A percentile compares a stretch with the other conserved stretches of the same genome.
Evolutionary conservation across 305 asterid species (phyloP).

Genomic region (Euphrasia arctica): DNA sequence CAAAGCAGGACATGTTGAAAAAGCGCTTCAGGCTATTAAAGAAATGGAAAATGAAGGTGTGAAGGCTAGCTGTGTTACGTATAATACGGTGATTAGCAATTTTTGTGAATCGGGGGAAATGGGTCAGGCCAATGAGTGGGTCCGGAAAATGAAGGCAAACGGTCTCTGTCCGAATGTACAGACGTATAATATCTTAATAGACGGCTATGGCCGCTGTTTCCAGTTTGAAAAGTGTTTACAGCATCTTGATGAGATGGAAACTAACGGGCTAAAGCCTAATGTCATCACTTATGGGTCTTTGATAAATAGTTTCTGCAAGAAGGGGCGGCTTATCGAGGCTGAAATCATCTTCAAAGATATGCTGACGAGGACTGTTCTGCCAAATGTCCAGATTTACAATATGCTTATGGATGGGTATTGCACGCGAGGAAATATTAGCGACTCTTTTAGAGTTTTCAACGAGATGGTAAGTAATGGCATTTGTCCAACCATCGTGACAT

Average conservation of each 20-base stretch:
- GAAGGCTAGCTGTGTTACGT: slow-evolving; percentile 55
- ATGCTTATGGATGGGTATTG: slow-evolving; percentile 64
- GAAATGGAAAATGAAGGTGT: slow-evolving; percentile 56
- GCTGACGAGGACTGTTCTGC: slow-evolving; percentile 50
- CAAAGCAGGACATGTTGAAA: slow-evolving; percentile 46
- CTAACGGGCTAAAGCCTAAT: slow-evolving; percentile 48
- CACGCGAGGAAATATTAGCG: slow-evolving; percentile 41
- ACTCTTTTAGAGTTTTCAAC: slow-evolving; percentile 41
- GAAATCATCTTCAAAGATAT: slow-evolving; percentile 57
- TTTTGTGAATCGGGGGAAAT: slow-evolving; percentile 49
- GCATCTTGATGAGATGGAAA: slow-evolving; percentile 77
- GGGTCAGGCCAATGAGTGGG: slow-evolving; percentile 57
- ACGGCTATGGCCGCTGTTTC: slow-evolving; percentile 51
- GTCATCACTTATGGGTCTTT: slow-evolving; percentile 63
- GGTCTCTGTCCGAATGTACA: slow-evolving; percentile 52
- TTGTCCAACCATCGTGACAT: slow-evolving; percentile 63
- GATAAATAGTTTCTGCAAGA: slow-evolving; percentile 66
- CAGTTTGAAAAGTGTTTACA: slow-evolving; percentile 62
- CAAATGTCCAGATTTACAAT: slow-evolving; percentile 68
- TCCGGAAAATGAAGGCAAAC: slow-evolving; percentile 50
- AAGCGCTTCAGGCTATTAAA: slow-evolving; percentile 45
- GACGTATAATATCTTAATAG: slow-evolving; percentile 66
- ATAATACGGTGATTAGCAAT: slow-evolving; percentile 48
- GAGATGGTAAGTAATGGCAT: slow-evolving; percentile 47
- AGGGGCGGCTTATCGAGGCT: slow-evolving; percentile 65